Evolutionary conservation across 192 early-diverging fungal genomes (phyloP).

Genomic region (Coemansia pectinata): DNA sequence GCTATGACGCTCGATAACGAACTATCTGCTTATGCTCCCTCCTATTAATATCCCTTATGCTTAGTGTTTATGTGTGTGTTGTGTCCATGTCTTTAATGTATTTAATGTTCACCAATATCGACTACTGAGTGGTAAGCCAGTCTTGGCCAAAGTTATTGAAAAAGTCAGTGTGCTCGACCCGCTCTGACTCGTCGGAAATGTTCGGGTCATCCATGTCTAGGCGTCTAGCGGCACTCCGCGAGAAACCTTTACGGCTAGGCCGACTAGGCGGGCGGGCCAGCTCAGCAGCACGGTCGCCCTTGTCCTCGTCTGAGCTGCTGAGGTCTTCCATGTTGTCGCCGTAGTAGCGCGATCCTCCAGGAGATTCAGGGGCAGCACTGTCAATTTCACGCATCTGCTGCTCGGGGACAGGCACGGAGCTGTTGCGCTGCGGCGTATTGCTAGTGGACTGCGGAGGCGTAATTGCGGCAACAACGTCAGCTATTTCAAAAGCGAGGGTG

Average conservation of each 20-base stretch:
- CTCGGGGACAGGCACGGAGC: neutral
- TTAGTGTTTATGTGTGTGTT: neutral
- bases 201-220: neutral
- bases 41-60: neutral
- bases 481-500: neutral
- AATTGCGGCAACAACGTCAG: conserved; percentile 6
- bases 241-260: neutral
- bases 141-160: conserved; percentile 34
- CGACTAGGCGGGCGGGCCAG: neutral
- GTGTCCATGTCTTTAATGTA: neutral
- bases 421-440: conserved; percentile 36
- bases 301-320: conserved; percentile 3
- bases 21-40: neutral
- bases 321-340: neutral
- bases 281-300: neutral
- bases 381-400: conserved; percentile 16
- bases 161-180: conserved; percentile 31
- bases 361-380: conserved; percentile 49
- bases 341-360: neutral
- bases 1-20: neutral
- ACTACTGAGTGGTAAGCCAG: conserved; percentile 26
- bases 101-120: neutral
- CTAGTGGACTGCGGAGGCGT: conserved; percentile 41
- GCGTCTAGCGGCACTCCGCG: neutral
- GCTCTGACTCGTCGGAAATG: conserved; percentile 16